phyloP scores from a whole-genome alignment of 768 basidiomycete species.

The Leccinum imitatum region DNA sequence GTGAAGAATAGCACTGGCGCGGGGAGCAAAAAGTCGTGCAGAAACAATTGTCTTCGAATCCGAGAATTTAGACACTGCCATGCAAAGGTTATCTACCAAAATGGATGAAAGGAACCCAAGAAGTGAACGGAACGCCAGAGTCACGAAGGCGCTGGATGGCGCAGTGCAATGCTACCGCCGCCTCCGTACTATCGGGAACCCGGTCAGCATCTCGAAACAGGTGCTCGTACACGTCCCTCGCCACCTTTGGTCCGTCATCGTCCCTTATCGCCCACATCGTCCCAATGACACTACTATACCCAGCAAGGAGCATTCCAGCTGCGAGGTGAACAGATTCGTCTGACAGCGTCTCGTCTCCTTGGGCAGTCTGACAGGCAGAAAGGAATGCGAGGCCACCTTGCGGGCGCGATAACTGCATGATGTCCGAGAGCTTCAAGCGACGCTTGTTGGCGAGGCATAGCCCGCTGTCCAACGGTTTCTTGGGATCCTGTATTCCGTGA shows the following conservation, averaged over 20 bases:
- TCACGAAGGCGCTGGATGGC: neutral
- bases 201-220: neutral
- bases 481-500: neutral
- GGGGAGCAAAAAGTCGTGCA: no score
- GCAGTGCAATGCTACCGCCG: neutral
- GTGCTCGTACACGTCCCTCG: neutral
- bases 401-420: neutral
- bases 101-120: neutral
- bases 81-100: neutral
- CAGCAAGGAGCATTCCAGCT: neutral
- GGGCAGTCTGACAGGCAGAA: neutral
- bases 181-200: neutral
- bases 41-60: no score
- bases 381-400: neutral
- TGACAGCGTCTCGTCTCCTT: neutral
- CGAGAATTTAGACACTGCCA: no score
- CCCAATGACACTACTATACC: neutral
- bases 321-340: neutral
- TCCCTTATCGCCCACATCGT: neutral
- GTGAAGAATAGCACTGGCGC: no score
- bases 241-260: neutral
- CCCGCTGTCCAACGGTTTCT: neutral
- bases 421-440: neutral
- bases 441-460: neutral
- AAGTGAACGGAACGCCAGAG: neutral